Conservation (phyloP, 306 rosid species). For the Lithocarpus polystachyus region DNA sequence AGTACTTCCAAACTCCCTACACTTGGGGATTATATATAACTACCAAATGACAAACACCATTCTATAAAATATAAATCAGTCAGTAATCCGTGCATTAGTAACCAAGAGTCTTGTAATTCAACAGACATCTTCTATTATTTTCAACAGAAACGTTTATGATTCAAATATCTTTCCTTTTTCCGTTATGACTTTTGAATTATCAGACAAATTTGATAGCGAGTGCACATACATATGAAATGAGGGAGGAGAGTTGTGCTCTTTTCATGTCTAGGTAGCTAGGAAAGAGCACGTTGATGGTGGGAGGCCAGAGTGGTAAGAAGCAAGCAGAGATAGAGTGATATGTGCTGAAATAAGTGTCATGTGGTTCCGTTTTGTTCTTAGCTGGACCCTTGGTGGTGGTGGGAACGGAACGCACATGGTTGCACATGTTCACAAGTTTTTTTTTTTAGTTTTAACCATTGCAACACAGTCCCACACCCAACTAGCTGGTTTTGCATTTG, state of each 20-base stretch:
- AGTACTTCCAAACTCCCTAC: too few relatives aligned
- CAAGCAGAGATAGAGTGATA: not conserved
- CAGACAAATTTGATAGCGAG: too few relatives aligned
- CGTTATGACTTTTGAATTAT: too few relatives aligned
- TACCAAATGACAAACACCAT: too few relatives aligned
- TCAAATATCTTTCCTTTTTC: accelerated
- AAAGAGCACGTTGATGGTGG: not conserved
- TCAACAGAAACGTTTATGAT: accelerated
- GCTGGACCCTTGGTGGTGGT: slow-evolving; percentile 36
- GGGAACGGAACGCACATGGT: slow-evolving; percentile 62
- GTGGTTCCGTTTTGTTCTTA: slow-evolving; percentile 14
- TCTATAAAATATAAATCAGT: too few relatives aligned
- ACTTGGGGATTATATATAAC: too few relatives aligned
- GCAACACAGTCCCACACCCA: slow-evolving; percentile 10
- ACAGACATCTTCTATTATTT: accelerated
- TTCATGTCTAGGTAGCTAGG: not conserved
- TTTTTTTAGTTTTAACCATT: not conserved
- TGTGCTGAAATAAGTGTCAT: not conserved
- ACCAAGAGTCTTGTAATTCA: too few relatives aligned
- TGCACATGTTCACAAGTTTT: slow-evolving; percentile 31
- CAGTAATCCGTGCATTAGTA: accelerated
- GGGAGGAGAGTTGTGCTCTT: not conserved
- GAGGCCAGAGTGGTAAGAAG: not conserved
- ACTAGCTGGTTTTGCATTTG: not conserved
- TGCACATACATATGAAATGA: not conserved